Conservation (phyloP, 495 filamentous ascomycete species). For the Penicillium herquei region DNA sequence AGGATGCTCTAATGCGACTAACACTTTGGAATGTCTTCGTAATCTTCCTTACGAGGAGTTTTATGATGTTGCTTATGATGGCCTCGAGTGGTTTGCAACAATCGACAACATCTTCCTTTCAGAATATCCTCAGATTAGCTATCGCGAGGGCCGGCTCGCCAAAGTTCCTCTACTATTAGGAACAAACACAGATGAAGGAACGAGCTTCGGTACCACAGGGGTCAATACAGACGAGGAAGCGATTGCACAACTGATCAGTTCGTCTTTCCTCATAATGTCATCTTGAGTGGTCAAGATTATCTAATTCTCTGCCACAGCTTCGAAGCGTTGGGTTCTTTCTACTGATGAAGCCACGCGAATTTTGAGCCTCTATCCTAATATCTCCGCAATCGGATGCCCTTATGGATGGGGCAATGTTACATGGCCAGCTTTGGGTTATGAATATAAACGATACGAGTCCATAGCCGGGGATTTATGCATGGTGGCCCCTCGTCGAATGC, state of each 20-base stretch:
- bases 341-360: constrained; percentile 28
- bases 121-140: constrained; percentile 38
- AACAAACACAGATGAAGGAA: constrained; percentile 50
- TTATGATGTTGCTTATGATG: constrained; percentile 49
- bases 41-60: constrained; percentile 53
- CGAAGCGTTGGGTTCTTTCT: constrained; percentile 37
- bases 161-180: constrained; percentile 48
- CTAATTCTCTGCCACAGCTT: constrained; percentile 17
- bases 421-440: constrained; percentile 40
- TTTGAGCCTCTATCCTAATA: constrained; percentile 39
- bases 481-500: constrained; percentile 51
- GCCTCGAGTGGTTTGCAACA: constrained; percentile 40
- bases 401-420: constrained; percentile 51
- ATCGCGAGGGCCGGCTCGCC: constrained; percentile 32
- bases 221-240: constrained; percentile 45
- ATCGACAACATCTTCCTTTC: constrained; percentile 53
- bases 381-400: constrained; percentile 43
- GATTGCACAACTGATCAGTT: constrained; percentile 40
- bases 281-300: not conserved
- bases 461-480: constrained; percentile 56
- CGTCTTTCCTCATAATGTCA: not conserved
- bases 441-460: constrained; percentile 53
- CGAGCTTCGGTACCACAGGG: constrained; percentile 44
- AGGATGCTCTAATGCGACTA: constrained; percentile 48
- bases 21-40: constrained; percentile 65